phyloP scores from a whole-genome alignment of 345 rosid genomes.

The Psidium guajava region DNA sequence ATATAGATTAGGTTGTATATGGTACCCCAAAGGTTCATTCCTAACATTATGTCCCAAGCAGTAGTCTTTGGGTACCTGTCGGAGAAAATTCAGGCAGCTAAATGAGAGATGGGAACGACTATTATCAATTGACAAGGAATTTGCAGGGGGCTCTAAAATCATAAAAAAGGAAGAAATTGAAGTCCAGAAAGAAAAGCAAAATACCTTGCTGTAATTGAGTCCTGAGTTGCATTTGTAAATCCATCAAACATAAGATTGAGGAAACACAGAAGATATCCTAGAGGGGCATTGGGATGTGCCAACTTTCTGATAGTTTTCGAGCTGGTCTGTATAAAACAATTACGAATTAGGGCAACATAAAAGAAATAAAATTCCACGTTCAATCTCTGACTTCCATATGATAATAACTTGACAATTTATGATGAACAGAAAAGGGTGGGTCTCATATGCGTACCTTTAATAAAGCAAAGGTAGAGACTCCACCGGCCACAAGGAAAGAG shows the following conservation, averaged over 20 bases:
- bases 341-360: neutral
- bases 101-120: neutral
- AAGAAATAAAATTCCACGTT: neutral
- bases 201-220: conserved; percentile 76
- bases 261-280: conserved; percentile 90
- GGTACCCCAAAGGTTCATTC: conserved; percentile 96
- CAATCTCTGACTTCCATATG: neutral
- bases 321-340: conserved; percentile 55
- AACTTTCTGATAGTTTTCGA: conserved; percentile 88
- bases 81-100: neutral
- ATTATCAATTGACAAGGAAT: neutral
- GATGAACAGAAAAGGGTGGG: neutral
- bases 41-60: conserved; percentile 96
- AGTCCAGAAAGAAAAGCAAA: neutral
- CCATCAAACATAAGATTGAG: conserved; percentile 94
- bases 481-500: conserved; percentile 87
- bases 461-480: conserved; percentile 79
- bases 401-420: neutral
- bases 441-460: conserved; percentile 40
- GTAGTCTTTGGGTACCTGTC: conserved; percentile 77
- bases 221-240: conserved; percentile 97
- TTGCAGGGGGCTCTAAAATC: neutral
- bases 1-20: conserved; percentile 81
- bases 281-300: conserved; percentile 93
- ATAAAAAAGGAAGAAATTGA: neutral